Conservation (phyloP, 2,329 filamentous ascomycete genomes). For the Ascochyta fabae region DNA sequence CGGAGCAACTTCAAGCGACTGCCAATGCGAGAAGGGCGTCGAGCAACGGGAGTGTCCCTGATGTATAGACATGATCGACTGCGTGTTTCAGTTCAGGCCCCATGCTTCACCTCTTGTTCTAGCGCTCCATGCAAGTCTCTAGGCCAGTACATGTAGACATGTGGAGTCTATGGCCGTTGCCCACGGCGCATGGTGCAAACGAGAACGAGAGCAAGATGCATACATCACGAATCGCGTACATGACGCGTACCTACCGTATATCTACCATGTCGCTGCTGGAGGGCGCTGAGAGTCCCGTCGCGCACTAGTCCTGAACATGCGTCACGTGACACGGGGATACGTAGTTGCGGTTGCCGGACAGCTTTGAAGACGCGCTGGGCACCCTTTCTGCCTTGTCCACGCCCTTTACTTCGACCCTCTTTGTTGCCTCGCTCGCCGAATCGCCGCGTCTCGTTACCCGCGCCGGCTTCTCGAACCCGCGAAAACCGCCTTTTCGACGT, state of each 20-base stretch:
- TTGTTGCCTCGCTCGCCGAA: slow-evolving; percentile 19
- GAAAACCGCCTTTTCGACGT: slow-evolving; percentile 16
- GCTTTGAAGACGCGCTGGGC: slow-evolving; percentile 31
- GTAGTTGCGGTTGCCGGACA: slow-evolving; percentile 23
- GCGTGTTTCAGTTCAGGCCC: slow-evolving; percentile 25
- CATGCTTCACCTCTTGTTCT: slow-evolving; percentile 32
- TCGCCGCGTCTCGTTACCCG: slow-evolving; percentile 21
- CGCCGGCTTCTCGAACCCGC: slow-evolving; percentile 16
- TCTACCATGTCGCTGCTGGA: slow-evolving; percentile 3
- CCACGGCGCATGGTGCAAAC: neutral
- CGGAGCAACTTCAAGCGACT: slow-evolving; percentile 16
- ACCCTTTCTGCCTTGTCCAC: slow-evolving; percentile 24
- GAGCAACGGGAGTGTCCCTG: slow-evolving; percentile 9
- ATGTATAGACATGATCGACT: slow-evolving; percentile 18
- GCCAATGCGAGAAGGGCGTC: slow-evolving; percentile 9
- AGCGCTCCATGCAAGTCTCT: slow-evolving; percentile 22
- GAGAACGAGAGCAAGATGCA: neutral
- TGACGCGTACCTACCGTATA: slow-evolving; percentile 2
- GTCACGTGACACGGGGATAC: slow-evolving; percentile 5
- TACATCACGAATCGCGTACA: slow-evolving; percentile 7
- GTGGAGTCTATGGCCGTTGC: neutral
- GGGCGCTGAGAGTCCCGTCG: neutral
- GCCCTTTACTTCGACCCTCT: slow-evolving; percentile 26
- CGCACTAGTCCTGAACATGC: neutral
- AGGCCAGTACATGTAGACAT: slow-evolving; percentile 10